These are phyloP conservation scores for Xerocomus brunneocitrinus DNA, from an alignment of 768 basidiomycete genomes.

Conservation along the genomic window DNA sequence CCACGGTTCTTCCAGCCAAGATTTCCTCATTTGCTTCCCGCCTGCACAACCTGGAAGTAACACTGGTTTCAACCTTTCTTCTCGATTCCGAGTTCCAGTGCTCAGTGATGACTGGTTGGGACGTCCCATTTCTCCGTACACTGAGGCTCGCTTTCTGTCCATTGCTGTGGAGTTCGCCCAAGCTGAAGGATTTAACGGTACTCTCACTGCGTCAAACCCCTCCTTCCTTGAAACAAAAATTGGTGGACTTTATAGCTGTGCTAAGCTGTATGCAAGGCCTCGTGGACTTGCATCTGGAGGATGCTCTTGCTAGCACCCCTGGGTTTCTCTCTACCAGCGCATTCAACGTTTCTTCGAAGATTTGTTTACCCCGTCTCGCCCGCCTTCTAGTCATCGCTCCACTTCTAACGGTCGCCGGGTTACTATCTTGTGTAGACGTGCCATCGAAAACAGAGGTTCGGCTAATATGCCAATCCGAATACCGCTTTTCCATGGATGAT, in stretches of 20 bases:
- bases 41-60: neutral
- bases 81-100: neutral
- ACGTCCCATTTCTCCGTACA: neutral
- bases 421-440: slow-evolving; percentile 2
- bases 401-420: neutral
- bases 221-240: slow-evolving; percentile 19
- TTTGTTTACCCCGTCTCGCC: neutral
- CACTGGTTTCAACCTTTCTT: neutral
- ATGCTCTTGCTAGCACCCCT: slow-evolving; percentile 20
- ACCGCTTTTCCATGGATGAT: neutral
- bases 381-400: slow-evolving; percentile 3
- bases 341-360: neutral
- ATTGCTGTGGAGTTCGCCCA: neutral
- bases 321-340: neutral
- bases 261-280: slow-evolving; percentile 33
- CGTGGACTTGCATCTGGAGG: slow-evolving; percentile 29
- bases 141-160: neutral
- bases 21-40: neutral
- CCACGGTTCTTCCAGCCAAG: neutral
- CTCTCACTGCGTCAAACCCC: slow-evolving; percentile 29
- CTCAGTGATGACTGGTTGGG: neutral
- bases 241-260: slow-evolving; percentile 27
- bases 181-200: slow-evolving; percentile 26
- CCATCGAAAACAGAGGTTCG: too few species aligned
- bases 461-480: neutral